These are phyloP conservation scores for Aspergillus kassunensis DNA, from an alignment of 495 filamentous ascomycete species.

Conservation along the genomic window DNA sequence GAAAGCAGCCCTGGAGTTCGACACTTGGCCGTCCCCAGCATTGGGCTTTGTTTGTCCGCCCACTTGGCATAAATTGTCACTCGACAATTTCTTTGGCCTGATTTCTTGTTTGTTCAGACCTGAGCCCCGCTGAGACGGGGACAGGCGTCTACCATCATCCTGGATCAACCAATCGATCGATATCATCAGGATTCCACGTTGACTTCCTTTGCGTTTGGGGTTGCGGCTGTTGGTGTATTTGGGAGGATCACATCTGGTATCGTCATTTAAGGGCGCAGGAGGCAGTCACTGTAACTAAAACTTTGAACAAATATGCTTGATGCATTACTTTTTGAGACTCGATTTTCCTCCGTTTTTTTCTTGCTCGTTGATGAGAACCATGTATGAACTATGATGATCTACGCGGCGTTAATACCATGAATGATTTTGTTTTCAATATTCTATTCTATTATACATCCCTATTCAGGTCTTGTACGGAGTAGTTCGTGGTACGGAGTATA, in stretches of 20 bases:
- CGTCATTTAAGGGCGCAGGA: constrained; percentile 8
- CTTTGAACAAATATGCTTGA: constrained; percentile 10
- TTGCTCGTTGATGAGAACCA: background rate
- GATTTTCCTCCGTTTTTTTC: background rate
- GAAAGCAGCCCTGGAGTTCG: constrained; percentile 8
- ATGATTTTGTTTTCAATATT: background rate
- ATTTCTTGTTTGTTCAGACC: constrained; percentile 2
- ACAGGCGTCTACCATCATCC: background rate
- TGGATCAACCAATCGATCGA: too few relatives aligned
- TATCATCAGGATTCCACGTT: background rate
- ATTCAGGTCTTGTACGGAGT: too few relatives aligned
- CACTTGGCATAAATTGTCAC: constrained; percentile 5
- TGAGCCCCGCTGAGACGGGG: constrained; percentile 1
- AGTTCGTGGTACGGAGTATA: too few relatives aligned
- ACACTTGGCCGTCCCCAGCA: constrained; percentile 8
- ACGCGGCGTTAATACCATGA: constrained; percentile 1
- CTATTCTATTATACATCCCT: too few relatives aligned
- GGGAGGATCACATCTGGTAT: constrained; percentile 2
- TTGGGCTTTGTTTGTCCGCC: constrained; percentile 12
- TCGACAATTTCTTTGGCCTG: background rate
- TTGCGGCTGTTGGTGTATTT: constrained; percentile 11
- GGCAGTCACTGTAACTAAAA: constrained; percentile 1
- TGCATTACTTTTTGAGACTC: constrained; percentile 4
- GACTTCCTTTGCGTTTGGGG: too few relatives aligned
- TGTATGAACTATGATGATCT: constrained; percentile 8